Evolutionary conservation across 2,329 filamentous ascomycete species (phyloP).

Genomic region (Alternaria sp.): DNA sequence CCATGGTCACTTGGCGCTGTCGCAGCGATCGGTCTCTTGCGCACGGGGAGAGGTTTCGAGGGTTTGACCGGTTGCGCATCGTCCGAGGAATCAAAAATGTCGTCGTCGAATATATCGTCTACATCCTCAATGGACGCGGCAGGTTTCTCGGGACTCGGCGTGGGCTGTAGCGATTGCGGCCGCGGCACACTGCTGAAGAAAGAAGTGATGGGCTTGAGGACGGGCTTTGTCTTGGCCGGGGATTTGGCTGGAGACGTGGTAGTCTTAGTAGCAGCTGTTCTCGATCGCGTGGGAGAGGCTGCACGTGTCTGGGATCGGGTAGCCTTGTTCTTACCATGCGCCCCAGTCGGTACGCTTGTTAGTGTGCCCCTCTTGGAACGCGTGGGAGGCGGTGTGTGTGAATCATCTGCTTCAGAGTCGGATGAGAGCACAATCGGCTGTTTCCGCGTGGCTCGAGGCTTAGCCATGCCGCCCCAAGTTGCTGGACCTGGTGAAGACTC

Average conservation of each 20-base stretch:
- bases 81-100: conserved; percentile 50
- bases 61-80: conserved; percentile 37
- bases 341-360: conserved; percentile 30
- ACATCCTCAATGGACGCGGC: conserved; percentile 37
- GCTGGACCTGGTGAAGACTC: conserved; percentile 24
- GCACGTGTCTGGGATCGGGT: conserved; percentile 31
- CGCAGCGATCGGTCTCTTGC: conserved; percentile 39
- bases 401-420: conserved; percentile 41
- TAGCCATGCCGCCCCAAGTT: conserved; percentile 49
- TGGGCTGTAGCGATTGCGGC: conserved; percentile 50
- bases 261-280: conserved; percentile 26
- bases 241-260: conserved; percentile 43
- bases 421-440: conserved; percentile 50
- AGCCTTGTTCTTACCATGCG: conserved; percentile 27
- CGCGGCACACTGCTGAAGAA: conserved; percentile 60
- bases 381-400: conserved; percentile 42
- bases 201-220: conserved; percentile 57
- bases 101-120: conserved; percentile 50
- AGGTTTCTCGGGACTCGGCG: conserved; percentile 52
- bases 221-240: conserved; percentile 48
- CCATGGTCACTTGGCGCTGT: conserved; percentile 26
- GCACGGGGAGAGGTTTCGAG: conserved; percentile 38
- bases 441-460: conserved; percentile 49
- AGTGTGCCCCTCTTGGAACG: conserved; percentile 42
- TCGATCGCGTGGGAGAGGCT: conserved; percentile 32